A percentile compares a stretch with the other conserved stretches of the same genome.
These are phyloP conservation scores for Botrytis tulipae DNA, from an alignment of 2,329 filamentous ascomycete genomes.

Conservation along the genomic window DNA sequence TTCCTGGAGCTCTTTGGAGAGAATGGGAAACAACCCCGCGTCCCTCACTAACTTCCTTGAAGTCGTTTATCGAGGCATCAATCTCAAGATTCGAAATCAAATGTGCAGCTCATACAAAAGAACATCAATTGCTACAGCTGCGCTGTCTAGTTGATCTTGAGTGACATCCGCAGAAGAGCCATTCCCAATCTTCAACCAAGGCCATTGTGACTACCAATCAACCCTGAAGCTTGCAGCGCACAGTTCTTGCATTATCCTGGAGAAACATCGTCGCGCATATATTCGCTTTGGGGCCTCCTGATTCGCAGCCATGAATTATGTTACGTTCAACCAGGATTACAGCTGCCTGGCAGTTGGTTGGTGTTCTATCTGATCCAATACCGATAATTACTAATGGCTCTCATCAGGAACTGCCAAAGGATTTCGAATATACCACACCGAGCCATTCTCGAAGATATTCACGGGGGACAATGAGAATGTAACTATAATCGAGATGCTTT, in stretches of 20 bases:
- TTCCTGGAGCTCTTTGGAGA: background rate
- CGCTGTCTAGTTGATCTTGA: constrained; percentile 15
- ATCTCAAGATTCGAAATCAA: constrained; percentile 5
- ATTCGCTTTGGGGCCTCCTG: background rate
- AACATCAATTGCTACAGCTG: constrained; percentile 16
- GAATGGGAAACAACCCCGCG: constrained; percentile 18
- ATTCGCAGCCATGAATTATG: constrained; percentile 84
- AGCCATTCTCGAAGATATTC: constrained; percentile 93
- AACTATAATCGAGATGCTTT: constrained; percentile 96
- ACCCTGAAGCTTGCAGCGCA: constrained; percentile 8
- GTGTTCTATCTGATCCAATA: constrained; percentile 37
- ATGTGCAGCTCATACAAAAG: constrained; percentile 18
- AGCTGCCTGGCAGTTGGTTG: constrained; percentile 92
- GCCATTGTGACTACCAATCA: background rate
- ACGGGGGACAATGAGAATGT: constrained; percentile 94
- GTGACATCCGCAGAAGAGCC: background rate
- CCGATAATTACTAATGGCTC: constrained; percentile 10
- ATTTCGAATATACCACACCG: constrained; percentile 94
- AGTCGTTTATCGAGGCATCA: constrained; percentile 1
- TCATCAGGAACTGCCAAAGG: constrained; percentile 79
- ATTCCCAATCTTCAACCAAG: background rate
- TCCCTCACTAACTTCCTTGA: background rate
- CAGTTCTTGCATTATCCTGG: constrained; percentile 8
- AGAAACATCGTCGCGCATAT: background rate
- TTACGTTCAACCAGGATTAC: constrained; percentile 99